Percentiles rank a stretch among this genome's conserved stretches.
Conservation (phyloP, 2,329 filamentous ascomycete genomes). For the Monosporascus sp. region DNA sequence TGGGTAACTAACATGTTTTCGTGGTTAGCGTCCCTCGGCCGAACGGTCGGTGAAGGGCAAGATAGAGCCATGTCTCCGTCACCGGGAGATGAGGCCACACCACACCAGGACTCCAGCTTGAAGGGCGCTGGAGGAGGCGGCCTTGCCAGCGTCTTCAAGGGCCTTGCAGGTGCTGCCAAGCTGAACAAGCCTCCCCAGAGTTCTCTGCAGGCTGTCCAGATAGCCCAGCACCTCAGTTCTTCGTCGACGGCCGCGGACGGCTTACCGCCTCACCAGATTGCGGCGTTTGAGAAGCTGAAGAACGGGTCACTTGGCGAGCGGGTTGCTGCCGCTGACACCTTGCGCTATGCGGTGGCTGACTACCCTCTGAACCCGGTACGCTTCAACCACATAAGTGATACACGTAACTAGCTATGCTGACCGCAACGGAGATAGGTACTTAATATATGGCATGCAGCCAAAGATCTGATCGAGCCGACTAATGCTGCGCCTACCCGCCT, state of each 20-base stretch:
- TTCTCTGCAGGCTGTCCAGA: constrained; percentile 36
- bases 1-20: constrained; percentile 36
- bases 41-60: constrained; percentile 34
- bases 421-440: constrained; percentile 30
- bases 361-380: constrained; percentile 50
- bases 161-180: constrained; percentile 49
- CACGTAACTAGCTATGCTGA: constrained; percentile 1
- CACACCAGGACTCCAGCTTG: constrained; percentile 50
- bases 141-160: constrained; percentile 60
- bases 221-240: constrained; percentile 41
- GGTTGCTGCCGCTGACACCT: constrained; percentile 50
- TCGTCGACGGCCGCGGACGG: constrained; percentile 34
- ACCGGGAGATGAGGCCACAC: constrained; percentile 50
- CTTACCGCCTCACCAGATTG: constrained; percentile 47
- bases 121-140: constrained; percentile 45
- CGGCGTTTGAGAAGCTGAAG: constrained; percentile 50
- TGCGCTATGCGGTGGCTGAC: constrained; percentile 52
- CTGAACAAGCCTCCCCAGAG: constrained; percentile 46
- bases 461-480: constrained; percentile 55
- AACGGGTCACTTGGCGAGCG: constrained; percentile 48
- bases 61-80: constrained; percentile 53
- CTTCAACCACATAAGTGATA: not conserved
- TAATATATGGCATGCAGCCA: constrained; percentile 61
- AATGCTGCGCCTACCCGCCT: constrained; percentile 49
- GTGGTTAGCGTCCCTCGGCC: constrained; percentile 39